Percentiles rank a stretch among this genome's conserved stretches.
These are phyloP conservation scores for Vigna hirtella DNA, from an alignment of 306 rosid genomes.

Conservation along the genomic window DNA sequence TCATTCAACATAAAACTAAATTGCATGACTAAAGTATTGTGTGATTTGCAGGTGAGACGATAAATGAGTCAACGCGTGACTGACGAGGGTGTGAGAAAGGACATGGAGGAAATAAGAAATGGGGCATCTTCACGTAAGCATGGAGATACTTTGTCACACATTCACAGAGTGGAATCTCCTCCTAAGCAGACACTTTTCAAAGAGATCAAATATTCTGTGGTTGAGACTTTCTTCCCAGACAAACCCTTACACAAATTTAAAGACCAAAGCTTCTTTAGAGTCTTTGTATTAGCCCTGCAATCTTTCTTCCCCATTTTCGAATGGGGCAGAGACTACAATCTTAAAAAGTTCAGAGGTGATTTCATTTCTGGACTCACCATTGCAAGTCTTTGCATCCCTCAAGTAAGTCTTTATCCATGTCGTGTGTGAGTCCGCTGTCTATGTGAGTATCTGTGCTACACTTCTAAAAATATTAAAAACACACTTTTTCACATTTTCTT, in stretches of 20 bases:
- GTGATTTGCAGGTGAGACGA: conserved; percentile 19
- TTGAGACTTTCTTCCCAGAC: conserved; percentile 59
- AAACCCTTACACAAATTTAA: conserved; percentile 59
- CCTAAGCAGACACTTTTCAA: conserved; percentile 48
- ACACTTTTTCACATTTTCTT: too few relatives aligned
- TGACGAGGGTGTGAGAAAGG: conserved; percentile 16
- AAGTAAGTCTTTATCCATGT: conserved; percentile 45
- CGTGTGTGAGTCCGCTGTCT: too few relatives aligned
- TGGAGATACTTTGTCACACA: conserved; percentile 23
- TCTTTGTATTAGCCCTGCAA: conserved; percentile 53
- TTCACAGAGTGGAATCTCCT: conserved; percentile 53
- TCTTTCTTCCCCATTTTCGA: conserved; percentile 65
- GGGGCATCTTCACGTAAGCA: not conserved
- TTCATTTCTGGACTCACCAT: conserved; percentile 68
- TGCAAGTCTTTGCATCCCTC: conserved; percentile 89
- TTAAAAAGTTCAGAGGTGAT: conserved; percentile 63
- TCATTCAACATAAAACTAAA: too few relatives aligned
- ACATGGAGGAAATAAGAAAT: conserved; percentile 41
- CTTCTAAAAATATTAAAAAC: too few relatives aligned
- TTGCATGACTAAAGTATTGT: too few relatives aligned
- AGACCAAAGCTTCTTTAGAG: conserved; percentile 43
- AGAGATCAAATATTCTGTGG: conserved; percentile 43
- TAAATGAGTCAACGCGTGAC: conserved; percentile 46
- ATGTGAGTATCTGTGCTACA: too few relatives aligned
- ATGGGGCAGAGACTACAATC: conserved; percentile 62